Base-by-base conservation (phyloP, 306 rosid species). In the Rosa lucieae region DNA sequence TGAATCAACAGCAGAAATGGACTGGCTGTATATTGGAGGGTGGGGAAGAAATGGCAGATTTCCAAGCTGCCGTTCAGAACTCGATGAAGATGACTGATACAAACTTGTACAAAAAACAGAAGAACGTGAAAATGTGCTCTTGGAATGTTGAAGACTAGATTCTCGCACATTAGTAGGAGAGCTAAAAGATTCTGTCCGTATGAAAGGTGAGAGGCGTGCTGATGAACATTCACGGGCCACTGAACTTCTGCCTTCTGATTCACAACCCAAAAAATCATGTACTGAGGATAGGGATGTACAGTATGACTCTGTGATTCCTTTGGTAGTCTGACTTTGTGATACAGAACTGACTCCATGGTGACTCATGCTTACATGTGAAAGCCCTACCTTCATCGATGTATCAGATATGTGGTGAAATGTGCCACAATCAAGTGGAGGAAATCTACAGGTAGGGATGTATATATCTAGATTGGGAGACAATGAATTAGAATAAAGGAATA, bases 21-120 rank as follows among this genome's bases (percentile, higher is more conserved):
- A 58, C 76, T 71, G 85, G 79, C 73, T 63, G 53, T 69, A 75
- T 26, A 81, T 55, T 66, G 81, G 79, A 76, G 88, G 88, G 67
- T 71, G 78, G 3, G 88, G 88, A 71, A 82, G 88, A 79, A 82
- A 85, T 8, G 88, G 88, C 73, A 85, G 67, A 43, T 85, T 85
- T 32, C 88, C 88, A 79, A 85, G 85, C n/a, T 82, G 88, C 68
- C 69, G 56, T 72, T 85, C 83, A 46, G 88, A 78, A 75, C 49
- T 65, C 3, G 85, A 68, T 40, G 88, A 81, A 68, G 87, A 84
- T 8, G 88, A 85, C 81, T 82, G 85, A 81, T 82, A 82, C 65
- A 85, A 82, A 67, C 88, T 85, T 48, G 88, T 85, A 67, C 88
- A 85, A 79, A 85, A 85, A 40, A 82, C 78, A 9, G 88, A 85